Evolutionary conservation across 768 basidiomycete genomes (phyloP), one percentile per base, ranked within the genome.

Genomic region (Suillus occidentalis): DNA sequence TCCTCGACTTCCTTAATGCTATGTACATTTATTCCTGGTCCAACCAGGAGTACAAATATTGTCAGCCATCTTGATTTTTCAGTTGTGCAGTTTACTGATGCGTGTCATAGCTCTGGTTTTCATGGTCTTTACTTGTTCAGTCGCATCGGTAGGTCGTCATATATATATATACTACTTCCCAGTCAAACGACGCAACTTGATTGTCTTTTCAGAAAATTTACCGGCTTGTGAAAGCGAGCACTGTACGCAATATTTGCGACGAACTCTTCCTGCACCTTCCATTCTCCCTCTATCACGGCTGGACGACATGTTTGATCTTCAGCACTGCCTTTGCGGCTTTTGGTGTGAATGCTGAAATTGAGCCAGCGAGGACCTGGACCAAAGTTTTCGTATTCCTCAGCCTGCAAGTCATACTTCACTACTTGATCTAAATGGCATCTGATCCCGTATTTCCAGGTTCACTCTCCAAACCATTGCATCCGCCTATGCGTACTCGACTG

Each of bases 261-360:
- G 88, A 89, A 68, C 71, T 88, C 65, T 88, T 89, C 60, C 77
- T 91, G n/a, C 88, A 90, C 71, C 82, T 89, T 13, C 89, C 90
- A 5, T 91, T 91, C 79, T 88, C 85, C 14, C 78, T 90, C 56
- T 90, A 84, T 74, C 88, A 89, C 69, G 88, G 87, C 60, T 86
- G 85, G 84, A 80, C 80, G 14, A 83, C 84, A 67, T 75, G 81
- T 47, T 80, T 84, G 68, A 75, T 87, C 68, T 71, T 87, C 69
- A 75, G 87, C 64, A 81, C 85, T 37, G 85, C 75, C 2, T 88
- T 88, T 67, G 84, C 86, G 65, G 85, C 87, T 2, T 88, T 88
- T 67, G 89, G 89, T 47, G 79, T 81, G 60, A 79, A 89, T 70
- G 85, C 86, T 4, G 73, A 79, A 66, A 80, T 76, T 50, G 78